These are phyloP conservation scores for Trichosporon asahii DNA, from an alignment of 1,284 basidiomycete genomes.

Conservation along the genomic window DNA sequence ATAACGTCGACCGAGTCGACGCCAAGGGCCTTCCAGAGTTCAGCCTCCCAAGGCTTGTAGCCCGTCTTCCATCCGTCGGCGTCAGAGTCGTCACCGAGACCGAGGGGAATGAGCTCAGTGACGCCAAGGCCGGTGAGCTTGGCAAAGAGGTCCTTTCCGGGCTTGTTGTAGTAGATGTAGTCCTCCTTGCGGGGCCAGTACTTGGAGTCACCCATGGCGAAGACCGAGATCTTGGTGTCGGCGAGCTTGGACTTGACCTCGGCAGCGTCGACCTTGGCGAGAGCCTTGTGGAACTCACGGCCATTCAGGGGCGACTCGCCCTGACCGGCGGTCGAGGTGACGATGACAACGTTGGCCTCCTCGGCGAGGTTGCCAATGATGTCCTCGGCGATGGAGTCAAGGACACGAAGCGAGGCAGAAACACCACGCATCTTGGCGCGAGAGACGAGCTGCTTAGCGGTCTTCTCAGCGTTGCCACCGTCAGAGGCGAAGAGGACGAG, in stretches of 20 bases:
- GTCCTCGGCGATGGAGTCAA: slow-evolving; percentile 65
- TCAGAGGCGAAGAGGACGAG: slow-evolving; percentile 90
- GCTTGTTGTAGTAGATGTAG: slow-evolving; percentile 96
- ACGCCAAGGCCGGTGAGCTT: slow-evolving; percentile 73
- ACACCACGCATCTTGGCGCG: slow-evolving; percentile 84
- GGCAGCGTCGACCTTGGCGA: slow-evolving; percentile 63
- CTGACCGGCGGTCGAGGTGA: slow-evolving; percentile 97
- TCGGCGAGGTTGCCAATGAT: slow-evolving; percentile 61
- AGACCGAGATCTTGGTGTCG: slow-evolving; percentile 75
- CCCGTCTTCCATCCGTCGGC: slow-evolving; percentile 94
- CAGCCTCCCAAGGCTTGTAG: slow-evolving; percentile 91
- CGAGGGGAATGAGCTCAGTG: slow-evolving; percentile 67
- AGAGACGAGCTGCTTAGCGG: slow-evolving; percentile 80
- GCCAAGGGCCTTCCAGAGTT: slow-evolving; percentile 89
- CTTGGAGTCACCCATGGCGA: slow-evolving; percentile 96
- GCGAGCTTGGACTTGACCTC: slow-evolving; percentile 46
- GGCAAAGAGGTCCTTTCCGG: slow-evolving; percentile 83
- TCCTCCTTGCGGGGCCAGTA: slow-evolving; percentile 99
- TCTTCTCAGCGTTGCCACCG: slow-evolving; percentile 91
- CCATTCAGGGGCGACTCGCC: slow-evolving; percentile 98
- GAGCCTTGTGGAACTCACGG: slow-evolving; percentile 79
- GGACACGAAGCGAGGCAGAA: slow-evolving; percentile 66
- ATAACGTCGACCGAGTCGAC: slow-evolving; percentile 84
- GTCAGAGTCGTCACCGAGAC: slow-evolving; percentile 95
- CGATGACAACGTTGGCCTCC: slow-evolving; percentile 71